phyloP scores from a whole-genome alignment of 768 basidiomycete species.

The Xerocomus spinulosus region DNA sequence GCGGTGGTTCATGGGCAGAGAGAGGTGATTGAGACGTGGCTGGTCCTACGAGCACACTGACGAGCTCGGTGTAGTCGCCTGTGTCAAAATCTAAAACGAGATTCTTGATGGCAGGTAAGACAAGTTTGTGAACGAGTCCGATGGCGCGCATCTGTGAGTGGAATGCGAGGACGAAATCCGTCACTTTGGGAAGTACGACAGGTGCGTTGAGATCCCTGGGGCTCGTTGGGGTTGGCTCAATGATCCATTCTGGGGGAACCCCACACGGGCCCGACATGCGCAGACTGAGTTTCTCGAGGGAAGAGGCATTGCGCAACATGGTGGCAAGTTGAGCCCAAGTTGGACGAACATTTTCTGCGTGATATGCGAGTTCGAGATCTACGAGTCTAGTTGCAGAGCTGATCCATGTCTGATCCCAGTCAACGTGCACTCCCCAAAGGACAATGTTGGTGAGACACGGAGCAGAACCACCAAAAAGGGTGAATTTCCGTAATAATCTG shows the following conservation, averaged over 20 bases:
- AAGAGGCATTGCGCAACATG: slow-evolving; percentile 50
- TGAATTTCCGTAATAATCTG: slow-evolving; percentile 36
- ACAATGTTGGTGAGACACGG: slow-evolving; percentile 47
- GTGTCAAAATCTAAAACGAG: slow-evolving; percentile 52
- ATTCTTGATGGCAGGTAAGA: slow-evolving; percentile 33
- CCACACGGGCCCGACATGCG: slow-evolving; percentile 54
- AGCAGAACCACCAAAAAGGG: slow-evolving; percentile 48
- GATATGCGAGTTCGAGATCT: slow-evolving; percentile 59
- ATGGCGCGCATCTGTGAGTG: slow-evolving; percentile 42
- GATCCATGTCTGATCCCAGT: slow-evolving; percentile 50
- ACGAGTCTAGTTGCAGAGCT: slow-evolving; percentile 30
- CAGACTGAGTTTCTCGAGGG: slow-evolving; percentile 50
- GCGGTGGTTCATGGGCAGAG: slow-evolving; percentile 34
- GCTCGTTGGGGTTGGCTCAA: slow-evolving; percentile 13
- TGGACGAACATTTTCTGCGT: slow-evolving; percentile 59
- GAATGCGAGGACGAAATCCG: slow-evolving; percentile 45
- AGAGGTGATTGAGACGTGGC: slow-evolving; percentile 26
- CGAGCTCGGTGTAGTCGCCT: slow-evolving; percentile 50
- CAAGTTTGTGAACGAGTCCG: slow-evolving; percentile 23
- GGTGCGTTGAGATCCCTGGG: slow-evolving; percentile 26
- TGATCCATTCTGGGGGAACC: slow-evolving; percentile 34
- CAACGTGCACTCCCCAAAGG: slow-evolving; percentile 68
- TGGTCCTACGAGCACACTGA: slow-evolving; percentile 35
- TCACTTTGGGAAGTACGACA: slow-evolving; percentile 28
- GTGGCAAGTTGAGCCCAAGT: slow-evolving; percentile 47